These are phyloP conservation scores for Cladophialophora yegresii DNA, from an alignment of 2,329 filamentous ascomycete genomes.

Conservation along the genomic window DNA sequence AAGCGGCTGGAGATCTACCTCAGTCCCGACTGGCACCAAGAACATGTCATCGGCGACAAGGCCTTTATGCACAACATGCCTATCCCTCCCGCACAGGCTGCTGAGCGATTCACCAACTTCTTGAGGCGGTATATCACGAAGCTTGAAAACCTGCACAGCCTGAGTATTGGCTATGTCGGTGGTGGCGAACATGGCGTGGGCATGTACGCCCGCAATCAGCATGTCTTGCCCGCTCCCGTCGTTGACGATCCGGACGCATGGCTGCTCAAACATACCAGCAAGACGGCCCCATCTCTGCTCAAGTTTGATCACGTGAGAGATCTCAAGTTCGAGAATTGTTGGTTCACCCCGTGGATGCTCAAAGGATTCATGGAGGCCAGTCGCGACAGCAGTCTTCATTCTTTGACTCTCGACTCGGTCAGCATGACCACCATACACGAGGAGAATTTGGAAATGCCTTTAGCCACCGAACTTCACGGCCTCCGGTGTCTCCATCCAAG, in stretches of 20 bases:
- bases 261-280: slow-evolving; percentile 14
- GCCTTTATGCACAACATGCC: slow-evolving; percentile 53
- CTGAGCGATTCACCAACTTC: slow-evolving; percentile 55
- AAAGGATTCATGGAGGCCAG: slow-evolving; percentile 55
- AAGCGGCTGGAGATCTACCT: slow-evolving; percentile 60
- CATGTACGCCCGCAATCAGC: slow-evolving; percentile 61
- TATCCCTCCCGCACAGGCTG: slow-evolving; percentile 56
- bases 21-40: slow-evolving; percentile 65
- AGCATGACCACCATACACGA: slow-evolving; percentile 58
- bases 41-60: slow-evolving; percentile 56
- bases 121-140: slow-evolving; percentile 55
- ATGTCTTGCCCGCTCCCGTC: slow-evolving; percentile 62
- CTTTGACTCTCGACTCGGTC: slow-evolving; percentile 63
- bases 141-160: slow-evolving; percentile 55
- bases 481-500: slow-evolving; percentile 25
- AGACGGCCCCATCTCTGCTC: slow-evolving; percentile 45
- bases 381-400: slow-evolving; percentile 52
- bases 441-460: slow-evolving; percentile 13
- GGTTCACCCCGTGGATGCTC: slow-evolving; percentile 63
- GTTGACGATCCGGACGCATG: slow-evolving; percentile 32
- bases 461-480: slow-evolving; percentile 20
- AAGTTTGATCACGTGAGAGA: slow-evolving; percentile 59
- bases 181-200: slow-evolving; percentile 69
- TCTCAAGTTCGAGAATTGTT: slow-evolving; percentile 68
- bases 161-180: slow-evolving; percentile 67